Percentiles rank a stretch among this genome's conserved stretches.
phyloP scores from a whole-genome alignment of 1,139 yeast genomes.

The Candida tetrigidarum region DNA sequence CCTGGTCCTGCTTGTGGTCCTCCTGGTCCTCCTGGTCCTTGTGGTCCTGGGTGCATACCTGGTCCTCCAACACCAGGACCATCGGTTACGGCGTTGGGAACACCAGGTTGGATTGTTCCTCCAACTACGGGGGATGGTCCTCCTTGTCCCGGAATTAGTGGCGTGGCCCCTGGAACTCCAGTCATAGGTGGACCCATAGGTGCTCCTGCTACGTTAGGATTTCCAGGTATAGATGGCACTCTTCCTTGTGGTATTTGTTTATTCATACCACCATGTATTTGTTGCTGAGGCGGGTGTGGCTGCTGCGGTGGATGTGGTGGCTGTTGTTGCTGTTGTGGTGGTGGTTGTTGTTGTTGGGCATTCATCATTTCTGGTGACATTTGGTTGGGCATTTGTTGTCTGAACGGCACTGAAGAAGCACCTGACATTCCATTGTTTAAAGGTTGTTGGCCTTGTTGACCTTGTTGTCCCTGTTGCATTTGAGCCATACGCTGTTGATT shows the following conservation, averaged over 20 bases:
- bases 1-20: neutral
- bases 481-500: constrained; percentile 15
- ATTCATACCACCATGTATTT: constrained; percentile 11
- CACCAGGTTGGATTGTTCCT: constrained; percentile 4
- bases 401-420: constrained; percentile 22
- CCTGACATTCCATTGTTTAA: constrained; percentile 10
- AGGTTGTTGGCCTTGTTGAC: constrained; percentile 2
- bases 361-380: constrained; percentile 11
- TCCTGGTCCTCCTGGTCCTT: neutral
- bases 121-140: constrained; percentile 6
- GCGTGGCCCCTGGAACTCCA: constrained; percentile 8
- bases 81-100: too few species aligned
- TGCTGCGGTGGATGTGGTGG: too few species aligned
- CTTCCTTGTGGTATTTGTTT: constrained; percentile 9
- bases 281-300: constrained; percentile 1
- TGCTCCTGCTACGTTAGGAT: constrained; percentile 4
- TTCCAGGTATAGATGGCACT: constrained; percentile 11
- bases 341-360: constrained; percentile 5
- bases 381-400: constrained; percentile 21
- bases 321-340: neutral
- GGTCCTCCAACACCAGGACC: constrained; percentile 1
- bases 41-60: too few species aligned
- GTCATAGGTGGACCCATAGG: constrained; percentile 5
- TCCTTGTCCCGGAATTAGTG: constrained; percentile 7
- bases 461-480: constrained; percentile 3